phyloP scores from a whole-genome alignment of 768 basidiomycete genomes.

The Amanita jacksonii region DNA sequence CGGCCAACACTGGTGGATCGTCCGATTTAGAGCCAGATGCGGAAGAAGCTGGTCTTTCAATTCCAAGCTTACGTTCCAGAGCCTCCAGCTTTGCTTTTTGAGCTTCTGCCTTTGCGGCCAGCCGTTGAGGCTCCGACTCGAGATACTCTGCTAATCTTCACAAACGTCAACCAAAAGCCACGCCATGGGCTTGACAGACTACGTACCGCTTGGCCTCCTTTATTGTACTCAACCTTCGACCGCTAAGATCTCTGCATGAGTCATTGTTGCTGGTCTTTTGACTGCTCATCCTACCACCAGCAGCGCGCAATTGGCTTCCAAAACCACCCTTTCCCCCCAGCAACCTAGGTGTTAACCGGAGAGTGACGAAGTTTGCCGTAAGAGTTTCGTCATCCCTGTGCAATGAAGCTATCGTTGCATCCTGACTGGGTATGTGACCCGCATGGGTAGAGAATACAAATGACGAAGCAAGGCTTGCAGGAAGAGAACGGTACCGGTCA shows the following conservation, averaged over 20 bases:
- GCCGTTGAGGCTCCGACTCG: constrained; percentile 73
- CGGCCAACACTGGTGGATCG: constrained; percentile 39
- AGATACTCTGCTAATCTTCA: constrained; percentile 69
- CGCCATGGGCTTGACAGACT: neutral
- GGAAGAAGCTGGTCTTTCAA: constrained; percentile 26
- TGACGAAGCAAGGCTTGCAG: constrained; percentile 19
- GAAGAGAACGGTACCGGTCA: constrained; percentile 26
- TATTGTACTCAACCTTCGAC: constrained; percentile 83
- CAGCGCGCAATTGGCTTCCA: constrained; percentile 91
- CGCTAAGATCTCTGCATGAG: constrained; percentile 87
- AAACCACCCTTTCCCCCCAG: constrained; percentile 96
- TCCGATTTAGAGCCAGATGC: constrained; percentile 21
- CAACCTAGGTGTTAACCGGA: constrained; percentile 68
- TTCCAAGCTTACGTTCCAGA: constrained; percentile 77
- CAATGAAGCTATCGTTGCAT: constrained; percentile 20
- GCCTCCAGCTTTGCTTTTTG: constrained; percentile 77
- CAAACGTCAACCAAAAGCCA: neutral
- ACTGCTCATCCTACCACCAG: constrained; percentile 95
- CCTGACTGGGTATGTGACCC: constrained; percentile 22
- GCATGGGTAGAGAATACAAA: constrained; percentile 30
- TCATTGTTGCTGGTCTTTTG: constrained; percentile 95
- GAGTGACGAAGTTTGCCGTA: constrained; percentile 35
- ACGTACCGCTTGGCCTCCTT: constrained; percentile 92
- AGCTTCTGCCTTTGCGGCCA: constrained; percentile 68
- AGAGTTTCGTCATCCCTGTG: constrained; percentile 12